Percentiles rank a stretch among this genome's conserved stretches.
Conservation (phyloP, 345 rosid species). For the Gossypioides kirkii region DNA sequence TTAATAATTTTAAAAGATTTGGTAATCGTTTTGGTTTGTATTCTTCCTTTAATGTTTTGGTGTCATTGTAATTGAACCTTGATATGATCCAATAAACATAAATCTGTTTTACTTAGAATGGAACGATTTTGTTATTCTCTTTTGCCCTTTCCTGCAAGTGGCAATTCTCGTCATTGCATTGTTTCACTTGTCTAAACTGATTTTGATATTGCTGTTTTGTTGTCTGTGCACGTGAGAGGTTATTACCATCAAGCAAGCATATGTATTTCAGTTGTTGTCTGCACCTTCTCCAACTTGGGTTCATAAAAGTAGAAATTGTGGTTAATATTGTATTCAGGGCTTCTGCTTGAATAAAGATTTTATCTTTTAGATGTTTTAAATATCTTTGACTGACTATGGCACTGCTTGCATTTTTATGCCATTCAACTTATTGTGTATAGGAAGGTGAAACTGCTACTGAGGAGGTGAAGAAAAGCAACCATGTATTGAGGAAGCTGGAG, state of each 20-base stretch:
- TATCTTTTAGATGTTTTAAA: neutral
- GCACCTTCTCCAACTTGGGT: neutral
- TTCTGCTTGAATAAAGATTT: neutral
- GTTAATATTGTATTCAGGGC: neutral
- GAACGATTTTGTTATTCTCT: too few relatives aligned
- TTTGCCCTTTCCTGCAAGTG: too few relatives aligned
- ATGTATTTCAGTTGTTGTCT: neutral
- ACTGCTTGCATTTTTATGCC: neutral
- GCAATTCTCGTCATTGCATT: too few relatives aligned
- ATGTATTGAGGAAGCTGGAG: neutral
- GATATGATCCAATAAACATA: neutral
- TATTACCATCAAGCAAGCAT: neutral
- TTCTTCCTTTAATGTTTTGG: neutral
- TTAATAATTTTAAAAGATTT: neutral
- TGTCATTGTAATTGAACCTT: neutral
- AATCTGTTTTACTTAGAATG: neutral
- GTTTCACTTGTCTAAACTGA: neutral
- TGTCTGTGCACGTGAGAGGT: neutral
- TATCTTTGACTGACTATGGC: neutral
- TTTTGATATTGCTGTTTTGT: neutral
- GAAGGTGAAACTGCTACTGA: constrained; percentile 1
- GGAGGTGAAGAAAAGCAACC: neutral
- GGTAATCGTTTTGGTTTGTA: neutral
- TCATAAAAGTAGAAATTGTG: neutral
- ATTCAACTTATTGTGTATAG: neutral